Percentiles rank a stretch among this genome's conserved stretches.
phyloP scores from a whole-genome alignment of 2,329 filamentous ascomycete genomes.

The Epichloe sp. region DNA sequence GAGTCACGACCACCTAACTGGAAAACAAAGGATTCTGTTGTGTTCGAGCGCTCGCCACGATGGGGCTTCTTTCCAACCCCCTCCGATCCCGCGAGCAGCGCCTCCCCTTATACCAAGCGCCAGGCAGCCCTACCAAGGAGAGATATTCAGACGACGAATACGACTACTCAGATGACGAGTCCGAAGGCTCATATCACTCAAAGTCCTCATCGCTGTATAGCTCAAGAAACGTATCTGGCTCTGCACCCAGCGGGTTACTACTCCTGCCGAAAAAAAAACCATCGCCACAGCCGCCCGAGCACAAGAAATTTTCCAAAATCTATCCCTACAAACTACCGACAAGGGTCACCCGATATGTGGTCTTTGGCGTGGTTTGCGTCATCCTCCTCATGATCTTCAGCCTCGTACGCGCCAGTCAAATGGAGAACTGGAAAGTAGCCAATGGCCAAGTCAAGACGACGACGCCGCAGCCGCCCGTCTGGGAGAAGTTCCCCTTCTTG shows the following conservation, averaged over 20 bases:
- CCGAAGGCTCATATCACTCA: conserved; percentile 21
- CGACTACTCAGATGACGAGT: conserved; percentile 33
- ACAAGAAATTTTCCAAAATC: conserved; percentile 12
- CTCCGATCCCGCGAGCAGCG: conserved; percentile 33
- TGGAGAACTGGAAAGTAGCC: conserved; percentile 50
- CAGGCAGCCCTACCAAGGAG: conserved; percentile 32
- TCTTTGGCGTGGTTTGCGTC: conserved; percentile 53
- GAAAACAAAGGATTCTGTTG: not conserved
- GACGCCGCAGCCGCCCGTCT: conserved; percentile 52
- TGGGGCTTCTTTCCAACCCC: conserved; percentile 37
- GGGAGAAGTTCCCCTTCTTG: conserved; percentile 78
- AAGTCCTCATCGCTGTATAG: conserved; percentile 32
- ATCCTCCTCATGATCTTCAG: conserved; percentile 66
- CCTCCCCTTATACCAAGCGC: conserved; percentile 36
- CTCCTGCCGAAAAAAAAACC: conserved; percentile 26
- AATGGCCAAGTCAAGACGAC: conserved; percentile 32
- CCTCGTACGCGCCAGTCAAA: conserved; percentile 59
- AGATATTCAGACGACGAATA: conserved; percentile 38
- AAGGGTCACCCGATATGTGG: conserved; percentile 65
- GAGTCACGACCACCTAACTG: not conserved
- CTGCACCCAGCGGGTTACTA: conserved; percentile 27
- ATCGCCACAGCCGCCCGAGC: not conserved
- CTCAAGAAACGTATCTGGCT: conserved; percentile 41
- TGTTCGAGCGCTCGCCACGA: conserved; percentile 15
- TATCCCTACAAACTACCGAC: conserved; percentile 53